Evolutionary conservation across 768 basidiomycete species (phyloP), one percentile per base, ranked within the genome.

Genomic region (Russula ochroleuca): DNA sequence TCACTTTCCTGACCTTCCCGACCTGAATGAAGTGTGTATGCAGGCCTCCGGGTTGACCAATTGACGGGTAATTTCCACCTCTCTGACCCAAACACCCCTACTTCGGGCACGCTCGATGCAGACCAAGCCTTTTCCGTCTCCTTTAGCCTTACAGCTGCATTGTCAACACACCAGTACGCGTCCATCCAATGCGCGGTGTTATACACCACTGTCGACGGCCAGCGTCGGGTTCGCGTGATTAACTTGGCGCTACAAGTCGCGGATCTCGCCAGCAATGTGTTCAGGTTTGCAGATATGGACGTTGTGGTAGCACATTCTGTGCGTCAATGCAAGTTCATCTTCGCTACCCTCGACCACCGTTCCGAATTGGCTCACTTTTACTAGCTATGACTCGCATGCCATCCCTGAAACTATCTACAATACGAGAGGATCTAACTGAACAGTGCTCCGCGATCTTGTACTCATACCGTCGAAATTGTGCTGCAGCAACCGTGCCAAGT

Each of bases 261-360:
- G 2, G 82, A 86, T 43, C 75, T 98, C 66, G 92, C 94, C n/a
- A 92, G 86, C 10, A 94, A 89, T 72, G 86, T 98, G 13, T 99
- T 95, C 77, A 84, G 89, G 56, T 92, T 78, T 73, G 94, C 93
- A 14, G 97, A 99, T 75, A 81, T 94, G 78, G 95, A 98, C 68
- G 82, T 91, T 2, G 83, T 87, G 2, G 79, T 95, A 25, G 81
- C 84, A 48, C 78, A 88, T 72, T 74, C 93, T 64, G 78, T 87
- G 37, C 90, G 94, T 67, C 85, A 90, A 71, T 87, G 96, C 94
- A 65, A 69, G 83, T 71, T 5, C 23, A 68, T 52, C 28, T 25
- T 65, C 54, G 37, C 56, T n/a, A 17, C 47, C n/a, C 38, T 49
- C n/a, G 14, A 49, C 54, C 65, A 37, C 62, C 47, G 1, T 17